phyloP scores from a whole-genome alignment of 495 filamentous ascomycete species.

The Aspergillus baeticus region DNA sequence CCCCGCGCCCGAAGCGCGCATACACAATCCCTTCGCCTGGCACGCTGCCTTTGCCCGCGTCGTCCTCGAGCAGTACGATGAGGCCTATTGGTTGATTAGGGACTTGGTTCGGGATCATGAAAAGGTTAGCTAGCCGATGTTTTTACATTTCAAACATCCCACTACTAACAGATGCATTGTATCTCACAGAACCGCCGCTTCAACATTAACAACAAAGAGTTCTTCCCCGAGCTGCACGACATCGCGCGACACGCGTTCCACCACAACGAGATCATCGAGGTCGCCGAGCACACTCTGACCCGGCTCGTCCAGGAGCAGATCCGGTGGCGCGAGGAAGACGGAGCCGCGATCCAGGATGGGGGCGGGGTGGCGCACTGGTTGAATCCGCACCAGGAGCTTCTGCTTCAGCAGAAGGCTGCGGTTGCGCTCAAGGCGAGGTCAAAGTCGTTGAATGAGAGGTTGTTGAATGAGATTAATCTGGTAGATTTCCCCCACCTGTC shows the following conservation, averaged over 20 bases:
- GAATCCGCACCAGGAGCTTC: conserved; percentile 1
- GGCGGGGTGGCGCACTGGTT: background rate
- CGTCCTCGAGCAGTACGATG: background rate
- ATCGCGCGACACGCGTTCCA: conserved; percentile 2
- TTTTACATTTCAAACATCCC: no score
- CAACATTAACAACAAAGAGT: background rate
- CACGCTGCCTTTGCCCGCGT: conserved; percentile 4
- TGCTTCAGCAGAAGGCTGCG: background rate
- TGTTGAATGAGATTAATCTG: conserved; percentile 3
- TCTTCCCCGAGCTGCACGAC: background rate
- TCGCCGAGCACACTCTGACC: conserved; percentile 1
- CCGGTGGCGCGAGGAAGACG: background rate
- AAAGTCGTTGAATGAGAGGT: conserved; percentile 6
- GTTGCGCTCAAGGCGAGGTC: background rate
- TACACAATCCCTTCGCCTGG: conserved; percentile 10
- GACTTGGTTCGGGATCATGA: conserved; percentile 3
- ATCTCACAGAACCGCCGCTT: background rate
- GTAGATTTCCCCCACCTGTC: background rate
- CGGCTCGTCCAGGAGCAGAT: background rate
- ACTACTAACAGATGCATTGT: background rate
- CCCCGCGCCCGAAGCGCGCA: background rate
- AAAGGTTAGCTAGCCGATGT: background rate
- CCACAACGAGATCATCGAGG: conserved; percentile 1
- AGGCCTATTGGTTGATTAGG: conserved; percentile 6
- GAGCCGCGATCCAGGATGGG: background rate